Conservation (phyloP, 345 rosid genomes). For the Pistacia integerrima region DNA sequence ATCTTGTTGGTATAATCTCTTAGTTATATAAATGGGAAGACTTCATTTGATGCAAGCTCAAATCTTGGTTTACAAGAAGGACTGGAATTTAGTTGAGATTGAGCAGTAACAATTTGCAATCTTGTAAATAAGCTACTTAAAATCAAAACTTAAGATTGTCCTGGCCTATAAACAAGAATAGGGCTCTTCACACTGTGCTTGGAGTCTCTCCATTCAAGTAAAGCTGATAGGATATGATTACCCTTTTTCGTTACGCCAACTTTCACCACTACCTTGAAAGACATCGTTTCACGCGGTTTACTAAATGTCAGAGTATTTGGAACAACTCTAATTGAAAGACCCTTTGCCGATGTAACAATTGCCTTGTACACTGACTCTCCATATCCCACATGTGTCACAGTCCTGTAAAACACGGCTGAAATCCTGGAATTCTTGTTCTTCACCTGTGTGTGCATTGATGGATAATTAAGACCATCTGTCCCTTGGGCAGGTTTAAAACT, state of each 20-base stretch:
- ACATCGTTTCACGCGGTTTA: slow-evolving; percentile 28
- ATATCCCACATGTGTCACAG: slow-evolving; percentile 57
- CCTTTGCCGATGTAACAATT: slow-evolving; percentile 47
- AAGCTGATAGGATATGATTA: slow-evolving; percentile 43
- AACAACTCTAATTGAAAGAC: slow-evolving; percentile 46
- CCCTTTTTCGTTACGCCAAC: slow-evolving; percentile 34
- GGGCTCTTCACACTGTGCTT: slow-evolving; percentile 59
- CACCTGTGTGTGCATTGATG: slow-evolving; percentile 71
- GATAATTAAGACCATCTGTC: slow-evolving; percentile 81
- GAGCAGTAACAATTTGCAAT: too few relatives aligned
- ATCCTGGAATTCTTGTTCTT: slow-evolving; percentile 23
- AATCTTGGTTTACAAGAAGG: too few relatives aligned
- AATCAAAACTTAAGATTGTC: too few relatives aligned
- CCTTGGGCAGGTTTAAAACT: slow-evolving; percentile 49
- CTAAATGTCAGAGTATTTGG: slow-evolving; percentile 51
- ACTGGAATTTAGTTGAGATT: too few relatives aligned
- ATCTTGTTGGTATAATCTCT: too few relatives aligned
- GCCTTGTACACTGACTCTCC: slow-evolving; percentile 53
- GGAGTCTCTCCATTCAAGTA: slow-evolving; percentile 63
- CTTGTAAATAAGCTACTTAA: too few relatives aligned
- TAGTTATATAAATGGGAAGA: too few relatives aligned
- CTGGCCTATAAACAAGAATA: slow-evolving; percentile 39
- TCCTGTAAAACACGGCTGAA: slow-evolving; percentile 57
- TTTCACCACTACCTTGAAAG: slow-evolving; percentile 58
- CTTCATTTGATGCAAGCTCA: too few relatives aligned